These are phyloP conservation scores for Cutaneotrichosporon spelunceum DNA, from an alignment of 1,284 basidiomycete species.

Conservation along the genomic window DNA sequence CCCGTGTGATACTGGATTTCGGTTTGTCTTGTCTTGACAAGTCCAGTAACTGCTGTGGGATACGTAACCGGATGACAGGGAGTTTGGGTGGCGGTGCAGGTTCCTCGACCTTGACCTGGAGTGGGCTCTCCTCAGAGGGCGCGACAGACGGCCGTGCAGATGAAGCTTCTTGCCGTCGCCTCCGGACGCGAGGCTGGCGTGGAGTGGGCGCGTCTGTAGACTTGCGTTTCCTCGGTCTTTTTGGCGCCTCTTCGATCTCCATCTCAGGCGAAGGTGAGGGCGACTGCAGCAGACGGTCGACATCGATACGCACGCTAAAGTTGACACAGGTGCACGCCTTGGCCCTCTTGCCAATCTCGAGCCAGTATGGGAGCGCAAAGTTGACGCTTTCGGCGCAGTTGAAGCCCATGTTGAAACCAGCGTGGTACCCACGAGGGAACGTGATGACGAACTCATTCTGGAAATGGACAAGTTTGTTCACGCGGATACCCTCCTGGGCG, in stretches of 20 bases:
- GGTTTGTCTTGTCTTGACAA: conserved; percentile 11
- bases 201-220: background rate
- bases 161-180: conserved; percentile 2
- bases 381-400: conserved; percentile 99
- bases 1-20: conserved; percentile 3
- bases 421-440: conserved; percentile 89
- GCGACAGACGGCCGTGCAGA: background rate
- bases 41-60: conserved; percentile 22
- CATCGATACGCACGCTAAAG: conserved; percentile 83
- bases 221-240: conserved; percentile 9
- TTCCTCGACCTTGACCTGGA: conserved; percentile 1
- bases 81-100: conserved; percentile 7
- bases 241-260: background rate
- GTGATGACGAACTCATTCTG: conserved; percentile 94
- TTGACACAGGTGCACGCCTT: conserved; percentile 77
- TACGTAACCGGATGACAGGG: conserved; percentile 10
- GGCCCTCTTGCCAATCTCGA: conserved; percentile 79
- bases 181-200: background rate
- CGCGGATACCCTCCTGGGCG: conserved; percentile 72
- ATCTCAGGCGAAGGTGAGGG: background rate
- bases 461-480: conserved; percentile 86
- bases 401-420: conserved; percentile 94
- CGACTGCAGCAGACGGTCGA: conserved; percentile 67
- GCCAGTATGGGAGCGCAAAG: conserved; percentile 93
- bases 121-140: background rate